phyloP scores from a whole-genome alignment of 768 basidiomycete genomes.

The Hemileccinum rubropunctum region DNA sequence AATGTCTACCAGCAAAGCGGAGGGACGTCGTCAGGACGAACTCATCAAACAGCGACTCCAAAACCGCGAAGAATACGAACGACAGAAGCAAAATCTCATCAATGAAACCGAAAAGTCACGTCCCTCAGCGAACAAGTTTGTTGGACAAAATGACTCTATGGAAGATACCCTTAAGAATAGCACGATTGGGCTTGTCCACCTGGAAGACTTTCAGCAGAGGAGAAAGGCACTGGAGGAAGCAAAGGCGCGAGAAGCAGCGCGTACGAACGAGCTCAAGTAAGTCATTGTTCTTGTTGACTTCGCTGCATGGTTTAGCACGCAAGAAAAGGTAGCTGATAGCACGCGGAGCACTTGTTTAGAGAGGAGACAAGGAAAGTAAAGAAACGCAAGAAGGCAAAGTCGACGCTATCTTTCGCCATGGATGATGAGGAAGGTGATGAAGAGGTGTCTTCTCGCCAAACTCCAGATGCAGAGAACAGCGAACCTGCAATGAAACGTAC shows the following conservation, averaged over 20 bases:
- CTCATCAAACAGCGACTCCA: slow-evolving; percentile 80
- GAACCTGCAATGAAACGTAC: slow-evolving; percentile 61
- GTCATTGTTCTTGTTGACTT: slow-evolving; percentile 32
- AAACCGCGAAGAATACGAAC: slow-evolving; percentile 78
- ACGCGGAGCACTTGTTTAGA: slow-evolving; percentile 83
- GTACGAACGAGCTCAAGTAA: slow-evolving; percentile 85
- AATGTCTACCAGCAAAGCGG: slow-evolving; percentile 77
- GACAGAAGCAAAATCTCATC: slow-evolving; percentile 77
- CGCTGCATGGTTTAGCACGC: slow-evolving; percentile 1
- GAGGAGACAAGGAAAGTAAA: slow-evolving; percentile 82
- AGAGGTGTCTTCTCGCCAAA: slow-evolving; percentile 37
- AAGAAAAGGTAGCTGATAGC: slow-evolving; percentile 59
- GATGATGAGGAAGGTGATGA: slow-evolving; percentile 70
- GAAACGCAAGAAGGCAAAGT: slow-evolving; percentile 91
- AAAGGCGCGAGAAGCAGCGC: slow-evolving; percentile 84
- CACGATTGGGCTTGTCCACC: slow-evolving; percentile 86
- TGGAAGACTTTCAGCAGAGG: slow-evolving; percentile 91
- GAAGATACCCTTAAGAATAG: slow-evolving; percentile 89
- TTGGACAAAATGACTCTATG: slow-evolving; percentile 91
- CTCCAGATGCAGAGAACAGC: slow-evolving; percentile 37
- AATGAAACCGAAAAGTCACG: slow-evolving; percentile 92
- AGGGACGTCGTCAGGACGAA: slow-evolving; percentile 84
- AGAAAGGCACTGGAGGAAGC: slow-evolving; percentile 89
- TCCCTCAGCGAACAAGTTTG: slow-evolving; percentile 84
- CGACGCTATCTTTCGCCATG: slow-evolving; percentile 87